Evolutionary conservation across 192 early-diverging fungal species (phyloP).

Genomic region (Entophlyctis luteolus): DNA sequence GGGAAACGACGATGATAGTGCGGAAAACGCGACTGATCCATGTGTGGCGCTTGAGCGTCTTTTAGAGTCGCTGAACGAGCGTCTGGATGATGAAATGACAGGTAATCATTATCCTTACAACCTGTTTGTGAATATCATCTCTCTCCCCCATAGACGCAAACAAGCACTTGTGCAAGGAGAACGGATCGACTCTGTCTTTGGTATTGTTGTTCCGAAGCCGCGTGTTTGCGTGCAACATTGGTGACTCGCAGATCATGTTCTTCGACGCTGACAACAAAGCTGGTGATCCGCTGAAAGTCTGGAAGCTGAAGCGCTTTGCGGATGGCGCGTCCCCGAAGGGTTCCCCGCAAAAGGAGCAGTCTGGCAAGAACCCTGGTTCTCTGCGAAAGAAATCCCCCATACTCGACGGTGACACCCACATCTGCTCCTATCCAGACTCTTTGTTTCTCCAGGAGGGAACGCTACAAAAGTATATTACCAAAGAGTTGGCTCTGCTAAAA

Average conservation of each 20-base stretch:
- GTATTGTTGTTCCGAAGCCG: background rate
- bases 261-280: background rate
- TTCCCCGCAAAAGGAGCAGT: background rate
- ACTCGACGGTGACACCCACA: background rate
- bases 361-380: background rate
- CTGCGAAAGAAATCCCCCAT: background rate
- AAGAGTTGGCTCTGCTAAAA: background rate
- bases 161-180: slow-evolving; percentile 16
- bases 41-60: background rate
- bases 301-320: background rate
- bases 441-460: slow-evolving; percentile 21
- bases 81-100: background rate
- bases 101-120: background rate
- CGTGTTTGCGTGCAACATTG: slow-evolving; percentile 12
- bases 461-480: slow-evolving; percentile 15
- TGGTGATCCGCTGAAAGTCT: slow-evolving; percentile 1
- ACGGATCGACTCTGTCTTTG: slow-evolving; percentile 7
- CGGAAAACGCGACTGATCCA: background rate
- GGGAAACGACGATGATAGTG: background rate
- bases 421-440: slow-evolving; percentile 10
- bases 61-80: background rate
- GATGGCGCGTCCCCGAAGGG: background rate
- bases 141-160: background rate
- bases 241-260: slow-evolving; percentile 14
- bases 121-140: background rate